Base-by-base conservation (phyloP, 2,329 filamentous ascomycete genomes). In the Clonostachys solani region DNA sequence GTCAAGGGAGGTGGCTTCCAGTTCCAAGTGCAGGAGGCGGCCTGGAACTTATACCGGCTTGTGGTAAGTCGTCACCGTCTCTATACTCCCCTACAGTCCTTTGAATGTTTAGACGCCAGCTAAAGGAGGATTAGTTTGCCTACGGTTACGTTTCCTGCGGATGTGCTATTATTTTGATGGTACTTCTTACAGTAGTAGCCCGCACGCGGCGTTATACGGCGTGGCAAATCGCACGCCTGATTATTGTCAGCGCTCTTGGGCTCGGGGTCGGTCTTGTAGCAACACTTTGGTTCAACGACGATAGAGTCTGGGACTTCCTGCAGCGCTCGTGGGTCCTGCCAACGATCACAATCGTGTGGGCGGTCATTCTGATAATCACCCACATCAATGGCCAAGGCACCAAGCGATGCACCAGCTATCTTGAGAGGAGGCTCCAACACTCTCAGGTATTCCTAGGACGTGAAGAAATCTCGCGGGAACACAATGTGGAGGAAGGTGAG, bases 301-400 rank as follows among this genome's bases (percentile, higher is more conserved):
- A 54, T 8, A 18, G 43, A 10, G 40, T 51, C 9, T 16, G 23
- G 2, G 43, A 46, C 5, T 68, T 57, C 43, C 52, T 64, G 29
- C 33, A 33, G 8, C 59, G 56, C 12, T 46, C 58, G 9, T 66
- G 62, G 65, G 56, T 65, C 13, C 45, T 67, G 12, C 63, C 64
- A 7, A 57, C 56, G 5, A 60, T 68, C 23, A 60, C 58, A 9
- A 48, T 67, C 29, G 54, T 73, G 35, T 67, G 61, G 62, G 48
- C 62, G 17, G 4, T 54, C 29, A 55, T 66, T 33, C 55, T 67
- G 13, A 15, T 60, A 23, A 46, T 67, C 29, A 66, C 65, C 3
- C 65, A 67, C 18, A 18, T 38, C 12, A 23, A 41, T 18, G 23
- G 23, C 23, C 23, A 8, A 29, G 23, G 23, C 23, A 10, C 23